Base-by-base conservation (phyloP, 305 asterid genomes). In the Plantago lanceolata region DNA sequence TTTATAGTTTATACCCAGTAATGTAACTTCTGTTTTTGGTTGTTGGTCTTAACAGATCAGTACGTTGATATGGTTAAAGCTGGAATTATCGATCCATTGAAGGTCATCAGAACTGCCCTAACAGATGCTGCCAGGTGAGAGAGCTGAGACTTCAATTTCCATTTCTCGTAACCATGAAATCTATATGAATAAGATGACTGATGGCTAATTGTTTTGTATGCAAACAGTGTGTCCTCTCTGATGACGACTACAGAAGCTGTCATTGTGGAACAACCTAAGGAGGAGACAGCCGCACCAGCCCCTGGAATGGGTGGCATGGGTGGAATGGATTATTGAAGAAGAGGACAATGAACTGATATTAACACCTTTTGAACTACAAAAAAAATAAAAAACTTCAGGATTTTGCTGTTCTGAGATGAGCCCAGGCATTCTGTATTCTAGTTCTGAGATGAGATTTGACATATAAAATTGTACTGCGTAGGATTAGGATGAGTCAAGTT, bases 221-320 rank as follows among this genome's bases (percentile, higher is more conserved):
- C 26, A 1, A 79, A 72, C 80, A 90, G 96, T 3, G 88, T 84
- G 11, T 82, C 97, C 11, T 88, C 95, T 8, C 73, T 88, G 70
- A 79, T 90, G 88, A 90, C 97, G 6, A 90, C 96, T 1, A 90
- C 97, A 2, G 96, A 90, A 71, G 96, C 96, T 5, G 82, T 90
- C 5, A 83, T 88, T 31, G 95, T 88, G 0, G 95, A 88, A 54
- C 89, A 74, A 69, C 87, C 96, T 0, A 83, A 80, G 62, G 90
- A 83, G 0, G 91, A 84, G 71, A 72, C 72, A 64, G 79, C 86
- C 5, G 66, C 43, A 28, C 81, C 21, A 8, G 68, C 81, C n/a
- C 84, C 95, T 4, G 73, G 83, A 19, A 79, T 77, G 87, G 81
- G 87, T 13, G 85, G 89, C 60, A 83, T 82, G 87, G 95, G 89